Percentiles rank a stretch among this genome's conserved stretches.
Conservation (phyloP, 2,329 filamentous ascomycete species). For the Lecanicillium sp. region DNA sequence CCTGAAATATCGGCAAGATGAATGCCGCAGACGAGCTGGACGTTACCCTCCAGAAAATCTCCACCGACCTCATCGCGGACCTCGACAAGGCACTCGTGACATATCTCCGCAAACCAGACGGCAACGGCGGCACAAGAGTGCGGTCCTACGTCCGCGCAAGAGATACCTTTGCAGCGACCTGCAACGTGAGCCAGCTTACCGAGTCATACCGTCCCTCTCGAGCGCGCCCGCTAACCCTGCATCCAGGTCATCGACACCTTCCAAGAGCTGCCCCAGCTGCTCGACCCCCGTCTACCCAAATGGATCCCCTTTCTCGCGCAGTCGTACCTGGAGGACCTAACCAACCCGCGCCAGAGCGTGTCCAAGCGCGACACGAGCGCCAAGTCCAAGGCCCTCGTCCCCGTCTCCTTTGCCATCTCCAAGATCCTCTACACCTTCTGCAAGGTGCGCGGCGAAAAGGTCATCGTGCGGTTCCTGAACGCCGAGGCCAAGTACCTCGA, state of each 20-base stretch:
- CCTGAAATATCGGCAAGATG: constrained; percentile 39
- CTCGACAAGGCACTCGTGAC: constrained; percentile 47
- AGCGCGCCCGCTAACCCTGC: constrained; percentile 24
- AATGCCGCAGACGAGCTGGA: constrained; percentile 54
- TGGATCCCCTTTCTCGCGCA: constrained; percentile 70
- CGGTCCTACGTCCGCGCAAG: constrained; percentile 43
- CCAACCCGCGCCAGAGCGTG: constrained; percentile 29
- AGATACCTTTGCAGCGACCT: constrained; percentile 44
- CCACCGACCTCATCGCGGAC: constrained; percentile 52
- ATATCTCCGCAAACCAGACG: constrained; percentile 48
- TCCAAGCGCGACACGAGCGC: constrained; percentile 14
- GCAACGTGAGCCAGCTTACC: constrained; percentile 38
- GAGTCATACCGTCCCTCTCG: constrained; percentile 13
- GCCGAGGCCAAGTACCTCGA: constrained; percentile 86
- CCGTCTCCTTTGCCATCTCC: constrained; percentile 66
- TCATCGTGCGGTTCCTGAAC: constrained; percentile 83
- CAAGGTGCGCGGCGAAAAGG: constrained; percentile 90
- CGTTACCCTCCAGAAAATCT: constrained; percentile 55
- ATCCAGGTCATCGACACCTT: constrained; percentile 71
- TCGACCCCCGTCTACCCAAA: constrained; percentile 74
- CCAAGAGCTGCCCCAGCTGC: constrained; percentile 88
- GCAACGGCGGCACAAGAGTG: constrained; percentile 35
- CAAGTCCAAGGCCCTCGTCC: constrained; percentile 40
- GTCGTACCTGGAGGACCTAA: constrained; percentile 66
- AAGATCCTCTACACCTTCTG: constrained; percentile 82